Conservation (phyloP, 192 early-diverging fungal genomes). For the Rhizophagus sp. region DNA sequence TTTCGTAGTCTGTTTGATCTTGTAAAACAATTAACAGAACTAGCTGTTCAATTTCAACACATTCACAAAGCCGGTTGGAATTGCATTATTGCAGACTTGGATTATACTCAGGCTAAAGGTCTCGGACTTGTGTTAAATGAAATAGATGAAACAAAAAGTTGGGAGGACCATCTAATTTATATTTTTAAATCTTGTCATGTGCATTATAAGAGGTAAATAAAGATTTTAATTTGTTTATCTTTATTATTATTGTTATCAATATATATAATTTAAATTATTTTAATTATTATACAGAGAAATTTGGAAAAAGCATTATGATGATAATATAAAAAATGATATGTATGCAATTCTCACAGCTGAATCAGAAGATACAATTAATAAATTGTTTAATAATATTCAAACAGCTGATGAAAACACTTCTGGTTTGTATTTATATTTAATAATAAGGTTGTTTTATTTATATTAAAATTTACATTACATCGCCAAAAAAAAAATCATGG, state of each 20-base stretch:
- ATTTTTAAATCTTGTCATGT: conserved; percentile 15
- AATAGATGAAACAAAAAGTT: too few species aligned
- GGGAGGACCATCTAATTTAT: not conserved
- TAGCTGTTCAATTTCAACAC: too few species aligned
- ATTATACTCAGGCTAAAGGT: too few species aligned
- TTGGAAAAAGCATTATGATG: not conserved
- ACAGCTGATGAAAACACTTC: not conserved
- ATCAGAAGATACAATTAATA: not conserved
- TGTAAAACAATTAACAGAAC: too few species aligned
- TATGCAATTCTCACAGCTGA: not conserved
- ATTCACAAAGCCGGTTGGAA: too few species aligned
- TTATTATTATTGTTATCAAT: not conserved
- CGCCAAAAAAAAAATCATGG: too few species aligned
- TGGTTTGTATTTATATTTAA: too few species aligned
- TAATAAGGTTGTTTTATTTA: too few species aligned
- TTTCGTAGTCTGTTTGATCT: too few species aligned
- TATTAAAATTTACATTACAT: too few species aligned
- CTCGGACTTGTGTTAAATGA: too few species aligned
- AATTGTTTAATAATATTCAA: not conserved
- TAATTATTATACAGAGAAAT: not conserved
- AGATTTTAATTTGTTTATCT: not conserved
- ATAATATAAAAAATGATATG: not conserved
- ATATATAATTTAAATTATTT: not conserved
- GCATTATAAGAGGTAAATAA: not conserved
- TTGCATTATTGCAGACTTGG: too few species aligned